Evolutionary conservation across 2,329 filamentous ascomycete species (phyloP), one percentile per base, ranked within the genome.

Genomic region (Aspergillus fischeri): DNA sequence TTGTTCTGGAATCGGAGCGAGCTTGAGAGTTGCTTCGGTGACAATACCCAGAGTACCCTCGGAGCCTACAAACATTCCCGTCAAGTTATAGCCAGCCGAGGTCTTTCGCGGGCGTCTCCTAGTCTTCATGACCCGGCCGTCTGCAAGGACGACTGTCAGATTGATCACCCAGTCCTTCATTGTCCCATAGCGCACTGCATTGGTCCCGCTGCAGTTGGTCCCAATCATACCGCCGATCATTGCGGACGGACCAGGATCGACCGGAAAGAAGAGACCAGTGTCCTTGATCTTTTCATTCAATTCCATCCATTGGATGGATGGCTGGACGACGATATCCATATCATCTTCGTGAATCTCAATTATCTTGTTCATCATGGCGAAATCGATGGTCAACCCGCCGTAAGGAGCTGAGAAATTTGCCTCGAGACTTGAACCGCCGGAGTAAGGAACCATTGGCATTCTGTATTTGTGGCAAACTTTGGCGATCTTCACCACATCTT

Each of bases 291-390:
- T 81, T 62, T 88, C 85, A 67, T 97, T 97, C 57, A 97, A 77
- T 53, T 89, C 86, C 82, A 95, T 92, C 92, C 92, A 97, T n/a
- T 89, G 88, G 9, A 97, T 87, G 6, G 89, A 90, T 3, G 92
- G 92, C 72, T 97, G 92, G 3, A 97, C 91, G 4, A 96, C 90
- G 51, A 96, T 82, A 66, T 97, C 92, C 89, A 96, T 91, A 71
- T 96, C 92, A 3, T 90, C 88, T 64, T 89, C 87, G 71, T 96
- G 89, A 56, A 96, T 80, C 54, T 86, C 80, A 29, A 97, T 65
- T 27, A 96, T 88, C 66, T 86, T 80, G 71, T 96, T 88, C 92
- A 97, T 97, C 67, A 85, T 85, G 1, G 86, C 84, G 71, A 97
- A 97, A 69, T 97, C 92, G 52, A 97, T 89, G 63, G 90, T 93